Conservation (phyloP, 192 early-diverging fungal genomes). For the Rhizoclosmatium sp. region DNA sequence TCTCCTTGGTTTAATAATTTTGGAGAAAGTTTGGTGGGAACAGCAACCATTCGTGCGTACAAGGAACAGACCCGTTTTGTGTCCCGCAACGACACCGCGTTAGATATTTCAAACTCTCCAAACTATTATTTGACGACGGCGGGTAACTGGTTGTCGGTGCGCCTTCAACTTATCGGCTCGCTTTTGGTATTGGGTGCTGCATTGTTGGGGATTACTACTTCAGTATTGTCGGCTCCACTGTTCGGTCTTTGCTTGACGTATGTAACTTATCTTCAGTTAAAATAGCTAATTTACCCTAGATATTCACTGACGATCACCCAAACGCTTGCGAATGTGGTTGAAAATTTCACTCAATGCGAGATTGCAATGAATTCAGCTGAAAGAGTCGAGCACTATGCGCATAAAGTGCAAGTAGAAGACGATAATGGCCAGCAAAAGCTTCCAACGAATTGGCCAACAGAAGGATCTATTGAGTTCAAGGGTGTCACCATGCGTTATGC, state of each 20-base stretch:
- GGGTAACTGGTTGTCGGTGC: slow-evolving; percentile 65
- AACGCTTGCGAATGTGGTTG: slow-evolving; percentile 77
- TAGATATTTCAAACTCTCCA: slow-evolving; percentile 43
- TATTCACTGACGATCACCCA: slow-evolving; percentile 82
- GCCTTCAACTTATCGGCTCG: slow-evolving; percentile 62
- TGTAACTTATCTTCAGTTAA: neutral
- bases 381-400: slow-evolving; percentile 54
- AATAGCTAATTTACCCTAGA: neutral
- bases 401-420: neutral
- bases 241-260: slow-evolving; percentile 28
- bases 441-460: slow-evolving; percentile 46
- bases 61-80: slow-evolving; percentile 32
- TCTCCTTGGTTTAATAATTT: slow-evolving; percentile 46
- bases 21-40: slow-evolving; percentile 45
- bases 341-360: slow-evolving; percentile 72
- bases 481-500: slow-evolving; percentile 48
- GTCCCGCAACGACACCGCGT: slow-evolving; percentile 53
- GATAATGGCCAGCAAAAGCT: neutral
- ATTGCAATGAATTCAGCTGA: slow-evolving; percentile 61
- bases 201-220: slow-evolving; percentile 69
- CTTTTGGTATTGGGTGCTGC: slow-evolving; percentile 76
- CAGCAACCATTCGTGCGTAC: slow-evolving; percentile 43
- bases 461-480: slow-evolving; percentile 48
- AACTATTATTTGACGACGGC: slow-evolving; percentile 80
- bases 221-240: slow-evolving; percentile 73